Conservation (phyloP, 352 stramenopile species). For the Globisporangium lucens region DNA sequence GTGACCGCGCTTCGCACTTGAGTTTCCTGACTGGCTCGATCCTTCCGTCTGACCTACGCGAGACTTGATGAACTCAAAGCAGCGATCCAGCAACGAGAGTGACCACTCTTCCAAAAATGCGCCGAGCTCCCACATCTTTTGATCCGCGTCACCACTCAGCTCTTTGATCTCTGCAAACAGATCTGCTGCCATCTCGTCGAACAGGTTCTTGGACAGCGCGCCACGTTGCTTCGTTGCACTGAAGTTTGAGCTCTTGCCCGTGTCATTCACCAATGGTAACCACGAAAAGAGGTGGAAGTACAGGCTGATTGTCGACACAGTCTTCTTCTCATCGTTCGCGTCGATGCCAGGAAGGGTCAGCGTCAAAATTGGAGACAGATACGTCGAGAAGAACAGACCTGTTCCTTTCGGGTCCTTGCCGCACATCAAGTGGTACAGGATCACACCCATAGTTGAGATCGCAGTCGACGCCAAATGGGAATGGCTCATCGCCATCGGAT, state of each 20-base stretch:
- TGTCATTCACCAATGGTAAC: conserved; percentile 69
- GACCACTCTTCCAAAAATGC: conserved; percentile 65
- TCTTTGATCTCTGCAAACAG: conserved; percentile 37
- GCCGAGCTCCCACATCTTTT: conserved; percentile 58
- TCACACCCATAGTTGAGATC: conserved; percentile 63
- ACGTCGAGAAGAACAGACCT: conserved; percentile 52
- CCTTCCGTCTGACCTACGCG: conserved; percentile 37
- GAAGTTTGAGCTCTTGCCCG: conserved; percentile 34
- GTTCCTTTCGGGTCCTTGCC: conserved; percentile 41
- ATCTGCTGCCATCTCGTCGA: conserved; percentile 40
- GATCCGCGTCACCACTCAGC: conserved; percentile 33
- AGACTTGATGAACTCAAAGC: conserved; percentile 62
- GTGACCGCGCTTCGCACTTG: conserved; percentile 15
- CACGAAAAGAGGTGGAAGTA: conserved; percentile 73
- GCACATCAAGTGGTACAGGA: conserved; percentile 62
- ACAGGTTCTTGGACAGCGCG: conserved; percentile 28
- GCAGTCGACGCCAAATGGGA: conserved; percentile 66
- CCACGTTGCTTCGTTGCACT: conserved; percentile 35
- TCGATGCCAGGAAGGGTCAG: conserved; percentile 72
- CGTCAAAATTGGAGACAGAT: conserved; percentile 53
- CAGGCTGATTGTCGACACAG: conserved; percentile 50
- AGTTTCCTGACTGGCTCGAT: conserved; percentile 19
- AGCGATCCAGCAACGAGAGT: conserved; percentile 55
- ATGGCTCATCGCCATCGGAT: conserved; percentile 67
- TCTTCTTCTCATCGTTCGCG: conserved; percentile 78